phyloP scores from a whole-genome alignment of 177 flowering plant genomes.

The Vitis hybrid region DNA sequence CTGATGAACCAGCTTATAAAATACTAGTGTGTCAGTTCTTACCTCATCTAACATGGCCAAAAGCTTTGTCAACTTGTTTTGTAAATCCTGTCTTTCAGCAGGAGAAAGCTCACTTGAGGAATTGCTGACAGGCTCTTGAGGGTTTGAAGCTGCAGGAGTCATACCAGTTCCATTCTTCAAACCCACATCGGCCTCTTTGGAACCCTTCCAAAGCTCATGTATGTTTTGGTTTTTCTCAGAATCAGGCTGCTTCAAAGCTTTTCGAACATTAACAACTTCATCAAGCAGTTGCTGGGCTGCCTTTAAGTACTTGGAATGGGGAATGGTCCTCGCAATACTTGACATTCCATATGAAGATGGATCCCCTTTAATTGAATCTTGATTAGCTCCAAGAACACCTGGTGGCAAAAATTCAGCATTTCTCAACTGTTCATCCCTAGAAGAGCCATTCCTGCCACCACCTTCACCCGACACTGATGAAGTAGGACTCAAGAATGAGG shows the following conservation, averaged over 20 bases:
- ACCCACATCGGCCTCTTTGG: conserved; percentile 48
- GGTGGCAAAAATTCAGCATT: conserved; percentile 31
- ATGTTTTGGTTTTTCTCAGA: conserved; percentile 29
- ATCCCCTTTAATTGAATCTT: conserved; percentile 39
- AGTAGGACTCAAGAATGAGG: conserved; percentile 50
- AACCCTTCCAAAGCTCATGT: conserved; percentile 22
- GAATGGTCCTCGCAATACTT: conserved; percentile 51
- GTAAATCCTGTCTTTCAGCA: conserved; percentile 77
- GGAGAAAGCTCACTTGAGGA: conserved; percentile 56
- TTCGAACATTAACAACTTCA: conserved; percentile 85
- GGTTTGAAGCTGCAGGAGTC: conserved; percentile 31
- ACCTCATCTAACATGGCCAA: conserved; percentile 92
- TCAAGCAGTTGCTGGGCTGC: conserved; percentile 89
- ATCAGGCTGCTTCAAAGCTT: conserved; percentile 67
- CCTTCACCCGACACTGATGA: conserved; percentile 40
- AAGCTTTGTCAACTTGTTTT: conserved; percentile 78
- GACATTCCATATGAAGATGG: conserved; percentile 45
- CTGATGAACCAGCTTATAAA: neutral
- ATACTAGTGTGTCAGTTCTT: conserved; percentile 3
- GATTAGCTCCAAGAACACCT: conserved; percentile 36
- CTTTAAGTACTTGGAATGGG: conserved; percentile 77
- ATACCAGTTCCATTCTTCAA: conserved; percentile 27
- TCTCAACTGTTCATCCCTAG: conserved; percentile 41
- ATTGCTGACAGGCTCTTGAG: conserved; percentile 43
- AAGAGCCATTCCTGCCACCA: conserved; percentile 32